phyloP scores from a whole-genome alignment of 2,329 filamentous ascomycete species.

The Aureobasidium mangrovei region DNA sequence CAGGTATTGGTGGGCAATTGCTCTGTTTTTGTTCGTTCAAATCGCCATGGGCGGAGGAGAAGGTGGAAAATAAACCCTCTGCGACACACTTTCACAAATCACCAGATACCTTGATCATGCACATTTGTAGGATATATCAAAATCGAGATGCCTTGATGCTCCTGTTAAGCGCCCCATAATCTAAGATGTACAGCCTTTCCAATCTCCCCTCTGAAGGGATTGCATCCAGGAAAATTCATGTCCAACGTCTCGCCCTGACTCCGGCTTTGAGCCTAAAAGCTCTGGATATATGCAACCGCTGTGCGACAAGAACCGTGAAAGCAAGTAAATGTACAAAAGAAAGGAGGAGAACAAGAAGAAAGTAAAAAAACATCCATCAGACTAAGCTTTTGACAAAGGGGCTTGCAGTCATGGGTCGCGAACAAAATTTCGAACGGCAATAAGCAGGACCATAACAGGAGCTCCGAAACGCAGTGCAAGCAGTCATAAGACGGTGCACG shows the following conservation, averaged over 20 bases:
- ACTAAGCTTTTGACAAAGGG: not conserved
- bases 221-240: not conserved
- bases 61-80: constrained; percentile 1
- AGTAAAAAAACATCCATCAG: constrained; percentile 6
- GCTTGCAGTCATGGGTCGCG: not conserved
- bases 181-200: not conserved
- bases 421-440: constrained; percentile 14
- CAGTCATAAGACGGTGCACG: constrained; percentile 35
- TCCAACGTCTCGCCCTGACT: constrained; percentile 4
- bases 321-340: not conserved
- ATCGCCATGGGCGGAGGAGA: constrained; percentile 35
- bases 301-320: constrained; percentile 2
- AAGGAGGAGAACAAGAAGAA: not conserved
- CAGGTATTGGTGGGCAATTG: constrained; percentile 45
- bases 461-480: constrained; percentile 23
- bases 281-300: constrained; percentile 14
- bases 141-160: not conserved
- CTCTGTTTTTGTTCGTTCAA: constrained; percentile 39
- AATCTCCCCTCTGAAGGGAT: too few relatives aligned
- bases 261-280: constrained; percentile 12
- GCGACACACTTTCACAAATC: too few relatives aligned
- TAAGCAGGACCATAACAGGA: constrained; percentile 22
- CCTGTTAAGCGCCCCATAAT: not conserved
- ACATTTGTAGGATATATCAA: not conserved
- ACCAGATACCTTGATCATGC: too few relatives aligned